phyloP scores from a whole-genome alignment of 306 rosid genomes.

The Prunus dulcis region DNA sequence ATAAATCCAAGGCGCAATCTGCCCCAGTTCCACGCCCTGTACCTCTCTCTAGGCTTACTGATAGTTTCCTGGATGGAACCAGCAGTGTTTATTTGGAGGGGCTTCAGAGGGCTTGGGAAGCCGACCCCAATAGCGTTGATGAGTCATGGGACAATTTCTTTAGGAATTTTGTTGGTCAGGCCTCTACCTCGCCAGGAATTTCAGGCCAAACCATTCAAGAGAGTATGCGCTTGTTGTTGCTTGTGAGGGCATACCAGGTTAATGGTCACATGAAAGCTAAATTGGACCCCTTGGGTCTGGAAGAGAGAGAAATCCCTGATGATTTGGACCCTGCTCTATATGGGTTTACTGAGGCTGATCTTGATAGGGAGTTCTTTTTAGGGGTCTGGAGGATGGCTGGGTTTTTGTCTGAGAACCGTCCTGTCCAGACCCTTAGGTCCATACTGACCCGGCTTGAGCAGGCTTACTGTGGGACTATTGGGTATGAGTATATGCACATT shows the following conservation, averaged over 20 bases:
- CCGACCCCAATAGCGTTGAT: conserved; percentile 86
- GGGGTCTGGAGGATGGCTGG: conserved; percentile 99
- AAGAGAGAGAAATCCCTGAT: conserved; percentile 56
- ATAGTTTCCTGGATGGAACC: conserved; percentile 91
- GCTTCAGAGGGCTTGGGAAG: conserved; percentile 99
- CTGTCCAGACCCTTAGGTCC: conserved; percentile 86
- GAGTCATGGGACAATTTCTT: conserved; percentile 99
- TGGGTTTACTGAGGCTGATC: conserved; percentile 93
- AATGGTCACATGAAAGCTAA: conserved; percentile 92
- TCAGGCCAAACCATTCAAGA: conserved; percentile 98
- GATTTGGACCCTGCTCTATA: conserved; percentile 86
- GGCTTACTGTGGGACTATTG: conserved; percentile 94
- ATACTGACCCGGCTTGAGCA: conserved; percentile 93
- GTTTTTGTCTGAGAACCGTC: conserved; percentile 94
- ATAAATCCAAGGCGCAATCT: conserved; percentile 54
- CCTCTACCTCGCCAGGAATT: conserved; percentile 80
- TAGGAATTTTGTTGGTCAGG: conserved; percentile 87
- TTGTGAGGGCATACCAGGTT: conserved; percentile 95
- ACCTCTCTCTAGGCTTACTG: conserved; percentile 89
- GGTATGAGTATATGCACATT: conserved; percentile 95
- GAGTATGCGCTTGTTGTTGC: conserved; percentile 88
- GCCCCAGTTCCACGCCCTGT: conserved; percentile 83
- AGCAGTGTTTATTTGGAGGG: conserved; percentile 94
- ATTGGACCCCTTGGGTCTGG: conserved; percentile 79
- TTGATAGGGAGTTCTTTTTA: conserved; percentile 88